Conservation (phyloP, 2,329 filamentous ascomycete species). For the Monilinia aucupariae region DNA sequence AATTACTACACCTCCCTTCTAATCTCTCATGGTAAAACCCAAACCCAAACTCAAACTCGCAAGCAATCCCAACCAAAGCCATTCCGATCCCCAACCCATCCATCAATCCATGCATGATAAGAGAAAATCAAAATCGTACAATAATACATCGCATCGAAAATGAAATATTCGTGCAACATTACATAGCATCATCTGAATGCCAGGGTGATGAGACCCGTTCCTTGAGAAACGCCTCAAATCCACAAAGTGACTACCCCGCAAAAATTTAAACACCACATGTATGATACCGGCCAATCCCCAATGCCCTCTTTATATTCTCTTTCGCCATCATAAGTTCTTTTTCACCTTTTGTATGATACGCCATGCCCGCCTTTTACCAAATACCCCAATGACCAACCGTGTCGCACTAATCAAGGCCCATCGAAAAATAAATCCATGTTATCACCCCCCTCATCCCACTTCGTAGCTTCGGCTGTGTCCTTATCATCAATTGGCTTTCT, state of each 20-base stretch:
- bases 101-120: background rate
- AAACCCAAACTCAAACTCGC: background rate
- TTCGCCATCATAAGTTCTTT: background rate
- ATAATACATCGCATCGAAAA: background rate
- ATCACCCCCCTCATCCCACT: constrained; percentile 25
- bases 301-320: background rate
- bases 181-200: background rate
- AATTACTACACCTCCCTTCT: background rate
- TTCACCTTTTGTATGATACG: background rate
- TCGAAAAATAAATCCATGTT: constrained; percentile 31
- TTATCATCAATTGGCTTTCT: constrained; percentile 7
- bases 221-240: background rate
- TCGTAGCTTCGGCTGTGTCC: constrained; percentile 20
- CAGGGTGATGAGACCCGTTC: background rate
- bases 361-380: background rate
- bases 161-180: background rate
- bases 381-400: background rate
- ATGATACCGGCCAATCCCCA: constrained; percentile 1
- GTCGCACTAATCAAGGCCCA: constrained; percentile 22
- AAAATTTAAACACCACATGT: background rate
- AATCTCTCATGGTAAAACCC: background rate
- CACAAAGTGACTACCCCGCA: background rate
- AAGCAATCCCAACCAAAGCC: background rate
- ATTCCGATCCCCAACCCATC: background rate
- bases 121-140: background rate